Evolutionary conservation across 2,329 filamentous ascomycete species (phyloP), one percentile per base, ranked within the genome.

Genomic region (Aureobasidium lini): DNA sequence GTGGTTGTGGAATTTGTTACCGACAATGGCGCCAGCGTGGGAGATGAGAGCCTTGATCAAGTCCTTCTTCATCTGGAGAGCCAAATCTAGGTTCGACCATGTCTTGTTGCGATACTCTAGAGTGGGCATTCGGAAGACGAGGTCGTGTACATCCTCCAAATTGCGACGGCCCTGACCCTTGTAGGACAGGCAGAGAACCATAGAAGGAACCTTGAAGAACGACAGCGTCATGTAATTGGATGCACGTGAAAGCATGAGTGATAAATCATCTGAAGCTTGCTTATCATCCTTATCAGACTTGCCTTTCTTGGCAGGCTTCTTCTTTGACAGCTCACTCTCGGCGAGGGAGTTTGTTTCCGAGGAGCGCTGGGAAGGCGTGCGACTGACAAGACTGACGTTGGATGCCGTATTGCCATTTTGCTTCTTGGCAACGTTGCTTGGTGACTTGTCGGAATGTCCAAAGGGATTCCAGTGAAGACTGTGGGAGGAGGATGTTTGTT

Each of bases 51-150:
- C 93, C 69, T 91, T 89, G 70, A 96, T 90, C 60, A 97, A 89
- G 48, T 95, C 92, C 70, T 92, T 95, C 77, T 99, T 97, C 57
- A 99, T 81, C 13, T 91, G 88, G 49, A 97, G 80, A 0, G 93
- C 92, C 9, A 99, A 83, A 69, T 99, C 94, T 6, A 99, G 82
- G 71, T 97, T 99, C 6, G 91, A 96, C 94, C 94, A 99, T 8
- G 92, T 97, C 79, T 99, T 99, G 80, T 99, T 99, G 64, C 90
- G 85, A 76, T 96, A 97, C 72, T 99, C 94, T 48, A 99, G 86
- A 2, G 89, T 88, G 3, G 94, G 94, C 75, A 99, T 84, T 36
- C 90, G 86, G 82, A 99, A 99, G 50, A 99, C 94, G 66, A 99
- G 95, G 70, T 97, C 88, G 74, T 99, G 93, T 15, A 99, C 88